Conservation (phyloP, 2,329 filamentous ascomycete species). For the Epichloe gansuensis region DNA sequence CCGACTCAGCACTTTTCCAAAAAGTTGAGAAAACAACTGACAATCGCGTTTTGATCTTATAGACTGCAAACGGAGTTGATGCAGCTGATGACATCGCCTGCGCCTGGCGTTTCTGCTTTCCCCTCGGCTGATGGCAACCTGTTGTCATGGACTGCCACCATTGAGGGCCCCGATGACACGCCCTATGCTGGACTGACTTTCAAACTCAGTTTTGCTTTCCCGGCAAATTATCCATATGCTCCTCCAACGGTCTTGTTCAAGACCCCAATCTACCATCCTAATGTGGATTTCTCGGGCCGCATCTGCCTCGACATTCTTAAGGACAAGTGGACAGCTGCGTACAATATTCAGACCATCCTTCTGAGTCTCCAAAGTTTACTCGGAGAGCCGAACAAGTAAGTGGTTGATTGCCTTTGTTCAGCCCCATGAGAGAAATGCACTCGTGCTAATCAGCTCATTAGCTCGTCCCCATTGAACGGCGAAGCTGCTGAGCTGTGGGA, state of each 20-base stretch:
- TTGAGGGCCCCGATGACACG: conserved; percentile 80
- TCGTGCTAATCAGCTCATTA: conserved; percentile 23
- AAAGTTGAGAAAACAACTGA: not conserved
- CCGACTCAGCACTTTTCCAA: not conserved
- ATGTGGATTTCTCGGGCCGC: conserved; percentile 91
- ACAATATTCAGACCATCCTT: conserved; percentile 90
- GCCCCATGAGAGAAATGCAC: not conserved
- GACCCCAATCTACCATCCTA: conserved; percentile 98
- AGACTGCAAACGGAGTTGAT: conserved; percentile 96
- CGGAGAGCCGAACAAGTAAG: conserved; percentile 96
- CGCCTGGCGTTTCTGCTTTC: conserved; percentile 89
- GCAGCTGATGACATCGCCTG: conserved; percentile 93
- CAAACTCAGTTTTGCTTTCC: conserved; percentile 87
- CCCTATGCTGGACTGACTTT: conserved; percentile 81
- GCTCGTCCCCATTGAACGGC: conserved; percentile 86
- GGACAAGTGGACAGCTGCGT: conserved; percentile 97
- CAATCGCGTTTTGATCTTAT: not conserved
- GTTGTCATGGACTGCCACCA: conserved; percentile 86
- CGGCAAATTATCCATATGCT: conserved; percentile 83
- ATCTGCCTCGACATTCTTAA: conserved; percentile 98
- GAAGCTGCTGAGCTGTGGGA: conserved; percentile 97
- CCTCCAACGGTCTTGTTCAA: conserved; percentile 91
- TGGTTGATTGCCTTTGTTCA: conserved; percentile 8
- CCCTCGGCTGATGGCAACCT: conserved; percentile 83
- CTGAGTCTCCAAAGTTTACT: conserved; percentile 89